A percentile compares a stretch with the other conserved stretches of the same genome.
Conservation (phyloP, 2,329 filamentous ascomycete genomes). For the Mycogone perniciosa region DNA sequence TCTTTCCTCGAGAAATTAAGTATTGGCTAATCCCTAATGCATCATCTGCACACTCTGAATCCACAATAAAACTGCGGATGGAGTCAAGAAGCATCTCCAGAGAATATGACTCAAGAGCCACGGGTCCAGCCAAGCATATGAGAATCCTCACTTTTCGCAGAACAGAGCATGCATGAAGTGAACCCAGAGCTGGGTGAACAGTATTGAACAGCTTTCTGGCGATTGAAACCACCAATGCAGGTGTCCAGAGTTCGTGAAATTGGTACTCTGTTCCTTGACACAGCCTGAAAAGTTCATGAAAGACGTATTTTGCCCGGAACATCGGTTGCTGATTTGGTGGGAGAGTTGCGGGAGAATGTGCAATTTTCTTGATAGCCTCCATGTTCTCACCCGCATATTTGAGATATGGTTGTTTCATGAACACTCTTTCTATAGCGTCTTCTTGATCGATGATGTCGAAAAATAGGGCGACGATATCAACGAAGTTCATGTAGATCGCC, state of each 20-base stretch:
- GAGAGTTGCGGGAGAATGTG: slow-evolving; percentile 58
- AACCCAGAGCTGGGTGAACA: slow-evolving; percentile 76
- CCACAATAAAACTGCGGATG: slow-evolving; percentile 69
- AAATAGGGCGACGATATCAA: slow-evolving; percentile 68
- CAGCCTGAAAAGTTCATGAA: slow-evolving; percentile 70
- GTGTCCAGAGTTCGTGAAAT: slow-evolving; percentile 63
- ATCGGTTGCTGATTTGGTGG: slow-evolving; percentile 79
- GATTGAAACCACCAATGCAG: slow-evolving; percentile 65
- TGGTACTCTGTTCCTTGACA: slow-evolving; percentile 66
- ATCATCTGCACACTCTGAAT: slow-evolving; percentile 86
- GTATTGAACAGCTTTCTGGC: slow-evolving; percentile 73
- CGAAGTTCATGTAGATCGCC: slow-evolving; percentile 63
- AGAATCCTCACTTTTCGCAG: slow-evolving; percentile 80
- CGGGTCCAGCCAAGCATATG: slow-evolving; percentile 66
- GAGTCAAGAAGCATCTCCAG: slow-evolving; percentile 85
- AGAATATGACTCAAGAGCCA: slow-evolving; percentile 72
- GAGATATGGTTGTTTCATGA: slow-evolving; percentile 54
- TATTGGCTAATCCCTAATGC: slow-evolving; percentile 82
- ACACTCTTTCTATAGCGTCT: slow-evolving; percentile 61
- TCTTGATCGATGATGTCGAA: slow-evolving; percentile 75
- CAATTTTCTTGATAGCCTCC: slow-evolving; percentile 60
- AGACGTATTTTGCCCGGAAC: slow-evolving; percentile 72
- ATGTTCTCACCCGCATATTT: slow-evolving; percentile 57
- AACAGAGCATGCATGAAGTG: slow-evolving; percentile 79
- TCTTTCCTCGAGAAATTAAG: slow-evolving; percentile 61